Conservation (phyloP, 2,329 filamentous ascomycete species). For the Epichloe sylvatica region DNA sequence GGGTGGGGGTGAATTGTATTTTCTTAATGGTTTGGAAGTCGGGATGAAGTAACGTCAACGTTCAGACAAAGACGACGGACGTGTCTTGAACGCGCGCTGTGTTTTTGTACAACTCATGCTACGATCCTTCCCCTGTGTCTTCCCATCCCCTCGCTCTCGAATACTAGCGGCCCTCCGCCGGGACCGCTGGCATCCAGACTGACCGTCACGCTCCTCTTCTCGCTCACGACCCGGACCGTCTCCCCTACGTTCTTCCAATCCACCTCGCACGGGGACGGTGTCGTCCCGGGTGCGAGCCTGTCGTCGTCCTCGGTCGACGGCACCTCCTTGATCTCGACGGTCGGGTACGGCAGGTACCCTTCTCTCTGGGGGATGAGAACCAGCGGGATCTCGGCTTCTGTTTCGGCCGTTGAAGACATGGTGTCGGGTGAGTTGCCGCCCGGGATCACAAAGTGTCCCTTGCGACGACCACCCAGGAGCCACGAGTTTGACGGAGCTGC, state of each 20-base stretch:
- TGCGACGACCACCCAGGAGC: constrained; percentile 71
- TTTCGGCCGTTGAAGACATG: constrained; percentile 32
- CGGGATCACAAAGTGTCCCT: constrained; percentile 60
- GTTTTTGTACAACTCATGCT: constrained; percentile 11
- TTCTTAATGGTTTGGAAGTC: neutral
- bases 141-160: constrained; percentile 40
- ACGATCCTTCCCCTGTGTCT: constrained; percentile 23
- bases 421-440: constrained; percentile 23
- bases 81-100: neutral
- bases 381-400: constrained; percentile 48
- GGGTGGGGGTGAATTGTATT: neutral
- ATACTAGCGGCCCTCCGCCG: constrained; percentile 50
- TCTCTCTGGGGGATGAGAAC: constrained; percentile 67
- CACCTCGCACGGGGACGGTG: constrained; percentile 47
- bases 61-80: no score
- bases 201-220: constrained; percentile 58
- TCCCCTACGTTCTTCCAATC: constrained; percentile 69
- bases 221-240: constrained; percentile 58
- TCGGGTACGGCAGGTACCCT: constrained; percentile 65
- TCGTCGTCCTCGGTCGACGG: constrained; percentile 17
- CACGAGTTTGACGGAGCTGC: constrained; percentile 60
- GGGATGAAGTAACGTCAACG: no score
- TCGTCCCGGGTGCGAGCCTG: constrained; percentile 11
- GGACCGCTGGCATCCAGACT: constrained; percentile 54
- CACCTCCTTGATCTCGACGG: constrained; percentile 61